Evolutionary conservation across 2,329 filamentous ascomycete genomes (phyloP), one percentile per base, ranked within the genome.

Genomic region (Lasiodiplodia theobromae): DNA sequence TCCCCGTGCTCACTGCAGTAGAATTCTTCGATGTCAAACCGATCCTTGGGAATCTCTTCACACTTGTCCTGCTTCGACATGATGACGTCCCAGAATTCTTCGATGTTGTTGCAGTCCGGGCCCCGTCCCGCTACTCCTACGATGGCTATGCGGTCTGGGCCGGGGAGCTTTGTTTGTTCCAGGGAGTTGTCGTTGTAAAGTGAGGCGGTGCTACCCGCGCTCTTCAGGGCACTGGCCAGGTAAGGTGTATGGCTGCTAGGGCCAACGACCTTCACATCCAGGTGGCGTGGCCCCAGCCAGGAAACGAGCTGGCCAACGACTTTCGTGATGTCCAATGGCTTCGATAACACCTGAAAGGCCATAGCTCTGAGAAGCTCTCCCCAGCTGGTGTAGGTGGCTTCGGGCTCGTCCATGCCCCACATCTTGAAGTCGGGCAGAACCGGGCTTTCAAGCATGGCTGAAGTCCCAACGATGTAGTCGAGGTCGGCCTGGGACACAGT

Each of bases 61-160:
- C 93, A 90, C 37, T 93, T 91, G 77, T 93, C 91, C 7, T 93
- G 85, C 14, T 92, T 92, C 78, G 91, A 89, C 76, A 89, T 87
- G 25, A 94, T 84, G 4, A 94, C 83, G 69, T 92, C 88, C 92
- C 92, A 94, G 34, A 94, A 87, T 67, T 87, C 87, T 69, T 93
- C 90, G 70, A 89, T 86, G 74, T 86, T 91, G 18, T 88, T 89
- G 60, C 91, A 89, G 73, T 91, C 89, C 1, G 92, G 92, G 77
- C 93, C 93, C 63, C 92, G 87, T 63, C 92, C 91, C 56, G 92
- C 87, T 87, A 93, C 92, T 64, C 93, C 93, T 38, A 96, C 91
- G 71, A 97, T 94, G 68, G 93, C 93, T 71, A 97, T 87, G 69
- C 82, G 83, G 58, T 80, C 84, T 18, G 56, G n/a, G 49, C 58